phyloP scores from a whole-genome alignment of 345 rosid genomes.

The Sonneratia caseolaris region DNA sequence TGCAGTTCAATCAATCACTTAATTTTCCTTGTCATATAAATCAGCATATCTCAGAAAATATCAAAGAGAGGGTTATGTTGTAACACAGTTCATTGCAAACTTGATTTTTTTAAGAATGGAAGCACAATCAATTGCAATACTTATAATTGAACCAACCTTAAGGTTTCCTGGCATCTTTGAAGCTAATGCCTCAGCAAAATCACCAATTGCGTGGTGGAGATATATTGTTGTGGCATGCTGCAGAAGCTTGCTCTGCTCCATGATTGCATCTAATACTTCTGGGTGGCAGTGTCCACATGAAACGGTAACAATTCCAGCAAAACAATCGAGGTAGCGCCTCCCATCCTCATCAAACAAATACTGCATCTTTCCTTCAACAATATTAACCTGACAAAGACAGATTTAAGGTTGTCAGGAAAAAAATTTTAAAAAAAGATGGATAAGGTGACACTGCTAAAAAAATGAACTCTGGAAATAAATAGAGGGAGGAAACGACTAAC shows the following conservation, averaged over 20 bases:
- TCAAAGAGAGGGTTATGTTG: background rate
- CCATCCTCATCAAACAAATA: conserved; percentile 84
- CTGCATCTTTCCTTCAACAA: conserved; percentile 97
- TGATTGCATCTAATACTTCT: conserved; percentile 51
- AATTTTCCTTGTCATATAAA: background rate
- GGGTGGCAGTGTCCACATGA: conserved; percentile 98
- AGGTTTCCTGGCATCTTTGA: conserved; percentile 89
- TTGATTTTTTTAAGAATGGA: background rate
- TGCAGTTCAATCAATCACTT: background rate
- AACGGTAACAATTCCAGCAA: conserved; percentile 88
- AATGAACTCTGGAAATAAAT: background rate
- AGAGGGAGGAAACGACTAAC: background rate
- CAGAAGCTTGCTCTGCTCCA: conserved; percentile 72
- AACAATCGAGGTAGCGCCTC: conserved; percentile 67
- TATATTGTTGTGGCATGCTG: conserved; percentile 91
- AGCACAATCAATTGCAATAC: background rate
- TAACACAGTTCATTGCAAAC: background rate
- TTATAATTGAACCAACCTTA: conserved; percentile 31
- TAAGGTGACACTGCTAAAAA: background rate
- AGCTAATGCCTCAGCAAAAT: conserved; percentile 87
- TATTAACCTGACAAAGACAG: conserved; percentile 44
- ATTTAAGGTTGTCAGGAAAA: too few relatives aligned
- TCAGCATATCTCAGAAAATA: background rate
- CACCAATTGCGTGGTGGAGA: conserved; percentile 71
- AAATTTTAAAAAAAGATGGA: background rate